Evolutionary conservation across 2,329 filamentous ascomycete genomes (phyloP), one percentile per base, ranked within the genome.

Genomic region (Aspergillus proliferans): DNA sequence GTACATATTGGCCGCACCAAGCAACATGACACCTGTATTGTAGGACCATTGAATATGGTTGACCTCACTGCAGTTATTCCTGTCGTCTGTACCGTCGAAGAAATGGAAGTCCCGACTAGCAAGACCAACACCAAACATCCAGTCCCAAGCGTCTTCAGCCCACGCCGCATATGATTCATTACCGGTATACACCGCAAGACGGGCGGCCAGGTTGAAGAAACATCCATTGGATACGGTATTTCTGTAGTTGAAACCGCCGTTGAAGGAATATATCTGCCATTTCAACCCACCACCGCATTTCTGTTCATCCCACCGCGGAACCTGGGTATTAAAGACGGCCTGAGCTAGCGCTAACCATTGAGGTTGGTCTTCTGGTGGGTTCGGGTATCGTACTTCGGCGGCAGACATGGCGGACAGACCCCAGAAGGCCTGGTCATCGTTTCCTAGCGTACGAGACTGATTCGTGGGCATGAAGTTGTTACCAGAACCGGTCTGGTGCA

Each of bases 271-370:
- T 6, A 50, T 44, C 47, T 56, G 53, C 55, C 54, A 58, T 22
- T 52, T 50, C 55, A 94, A 69, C 8, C 88, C 88, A 46, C 88
- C 88, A 45, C 70, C 73, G 67, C 88, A 94, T 0, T 73, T 74
- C 0, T 67, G 58, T 7, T 69, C 71, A 56, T 92, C 82, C 85
- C 87, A 91, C 19, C 87, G 80, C 14, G 69, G 68, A 3, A 80
- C 80, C 61, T 88, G 88, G 48, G 84, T 81, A 71, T 91, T 87
- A 67, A 90, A 92, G 7, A 88, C 85, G 14, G 83, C 84, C 67
- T 88, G 85, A 1, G 79, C 83, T 22, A 92, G 75, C 8, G 82
- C 80, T 21, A 91, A 76, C 86, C 86, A 94, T 54, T 85, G 82
- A 1, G 85, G 81, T 49, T 83, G 63, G 50, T 78, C 78, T 0